Base-by-base conservation (phyloP, 345 rosid genomes). In the Geranium rotundifolium region DNA sequence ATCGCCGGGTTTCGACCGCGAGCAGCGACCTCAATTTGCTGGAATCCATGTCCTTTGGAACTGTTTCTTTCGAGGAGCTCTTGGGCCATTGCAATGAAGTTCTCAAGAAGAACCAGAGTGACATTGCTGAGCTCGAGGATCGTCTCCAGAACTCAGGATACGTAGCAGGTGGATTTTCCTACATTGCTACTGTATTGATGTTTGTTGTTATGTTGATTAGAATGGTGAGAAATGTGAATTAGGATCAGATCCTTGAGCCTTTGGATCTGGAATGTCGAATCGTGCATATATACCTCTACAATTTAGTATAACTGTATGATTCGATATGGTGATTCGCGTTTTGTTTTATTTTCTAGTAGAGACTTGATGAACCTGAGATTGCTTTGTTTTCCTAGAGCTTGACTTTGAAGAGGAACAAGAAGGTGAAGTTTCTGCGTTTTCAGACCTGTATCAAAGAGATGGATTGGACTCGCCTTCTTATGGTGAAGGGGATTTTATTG, bases 51-150 rank as follows among this genome's bases (percentile, higher is more conserved):
- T 78, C 92, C 8, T 82, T 87, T 9, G 95, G 87, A 17, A 86
- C 90, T 0, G 89, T 91, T 17, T 91, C 98, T 1, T 89, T 89
- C 9, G 96, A 86, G 76, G 97, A 86, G 73, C 82, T 86, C 4
- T 66, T 88, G 58, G 92, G 97, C 70, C 91, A 91, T 57, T 88
- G 95, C 70, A 82, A 73, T 62, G 83, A 88, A 68, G 78, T 85
- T 64, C 81, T 73, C 63, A 82, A 81, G 63, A 71, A 65, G 66
- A 91, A 83, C 23, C 80, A 88, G 20, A 63, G n/a, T 4, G 73
- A 76, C 56, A 75, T 86, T 30, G 61, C 79, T 37, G 59, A 72
- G 46, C 79, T 90, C 55, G 72, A 77, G 65, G 80, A 81, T 55
- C 76, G 73, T 13, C 86, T 88, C 59, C 66, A 60, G 37, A 63